Conservation (phyloP, 2,329 filamentous ascomycete species). For the Penicillium sp. region DNA sequence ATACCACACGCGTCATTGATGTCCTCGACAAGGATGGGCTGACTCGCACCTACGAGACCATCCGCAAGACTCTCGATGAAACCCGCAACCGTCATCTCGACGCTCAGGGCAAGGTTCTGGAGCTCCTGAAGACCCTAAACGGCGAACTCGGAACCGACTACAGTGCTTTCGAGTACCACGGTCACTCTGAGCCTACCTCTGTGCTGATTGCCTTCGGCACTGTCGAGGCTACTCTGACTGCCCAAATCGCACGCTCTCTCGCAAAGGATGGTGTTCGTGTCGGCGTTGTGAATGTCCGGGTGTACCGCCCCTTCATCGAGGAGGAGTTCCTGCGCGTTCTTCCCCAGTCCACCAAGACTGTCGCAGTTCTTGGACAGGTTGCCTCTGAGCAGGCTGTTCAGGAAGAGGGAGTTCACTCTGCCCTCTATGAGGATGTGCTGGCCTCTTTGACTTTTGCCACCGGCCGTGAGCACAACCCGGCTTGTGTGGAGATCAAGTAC, state of each 20-base stretch:
- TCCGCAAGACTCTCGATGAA: constrained; percentile 54
- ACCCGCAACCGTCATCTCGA: constrained; percentile 62
- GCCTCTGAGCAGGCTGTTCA: constrained; percentile 60
- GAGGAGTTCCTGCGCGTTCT: constrained; percentile 80
- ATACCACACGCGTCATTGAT: constrained; percentile 74
- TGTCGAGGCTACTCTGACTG: constrained; percentile 74
- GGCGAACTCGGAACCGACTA: constrained; percentile 89
- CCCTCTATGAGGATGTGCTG: constrained; percentile 82
- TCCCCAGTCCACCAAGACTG: constrained; percentile 62
- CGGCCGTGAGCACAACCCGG: constrained; percentile 54
- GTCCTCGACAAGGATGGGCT: constrained; percentile 65
- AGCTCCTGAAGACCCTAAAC: constrained; percentile 68
- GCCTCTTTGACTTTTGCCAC: constrained; percentile 72
- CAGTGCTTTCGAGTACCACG: constrained; percentile 84
- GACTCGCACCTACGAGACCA: constrained; percentile 58
- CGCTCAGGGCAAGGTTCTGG: constrained; percentile 61
- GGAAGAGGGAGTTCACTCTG: constrained; percentile 70
- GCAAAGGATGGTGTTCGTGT: constrained; percentile 65
- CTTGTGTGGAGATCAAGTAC: constrained; percentile 82
- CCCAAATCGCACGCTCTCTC: constrained; percentile 67
- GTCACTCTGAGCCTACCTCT: constrained; percentile 67
- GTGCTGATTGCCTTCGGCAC: constrained; percentile 91
- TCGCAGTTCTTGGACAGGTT: constrained; percentile 87
- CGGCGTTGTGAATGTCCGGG: constrained; percentile 79
- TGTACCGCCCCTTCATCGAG: constrained; percentile 92